Evolutionary conservation across 2,329 filamentous ascomycete species (phyloP), one percentile per base, ranked within the genome.

Genomic region (Diplodia corticola): DNA sequence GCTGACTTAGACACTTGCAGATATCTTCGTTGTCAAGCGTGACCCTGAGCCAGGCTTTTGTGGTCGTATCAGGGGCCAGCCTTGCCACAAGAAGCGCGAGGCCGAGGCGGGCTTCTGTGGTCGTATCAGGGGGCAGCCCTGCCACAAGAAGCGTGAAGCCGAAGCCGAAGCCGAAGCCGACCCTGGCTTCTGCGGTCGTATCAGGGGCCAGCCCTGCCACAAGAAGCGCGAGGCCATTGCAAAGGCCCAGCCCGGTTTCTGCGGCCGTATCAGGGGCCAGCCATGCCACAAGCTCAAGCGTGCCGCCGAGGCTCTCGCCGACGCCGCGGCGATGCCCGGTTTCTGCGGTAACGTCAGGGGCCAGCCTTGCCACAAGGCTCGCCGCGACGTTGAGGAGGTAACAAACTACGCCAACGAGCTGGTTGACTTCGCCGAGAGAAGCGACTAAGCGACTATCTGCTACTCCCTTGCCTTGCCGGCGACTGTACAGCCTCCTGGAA

Each of bases 271-370:
- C 17, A 6, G 17, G 33, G 80, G 81, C 37, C 74, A 79, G 69
- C 69, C 75, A 26, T 84, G 83, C 78, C 78, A 74, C 73, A 79
- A 80, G 71, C 75, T 76, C 64, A 80, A 79, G 73, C 80, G 79
- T 68, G 77, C 77, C 20, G 77, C 77, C 53, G 76, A 78, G 59
- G 76, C 76, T 13, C 71, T 79, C 30, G 73, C 79, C 35, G 68
- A 74, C 17, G 75, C 75, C 66, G 64, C 72, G 65, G 74, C 73
- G 50, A 68, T 73, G 66, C 71, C 75, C n/a, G 66, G 30, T 20
- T 35, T 54, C 51, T 54, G 51, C 20, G 20, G 22, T 4, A 3
- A 9, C 22, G 20, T 44, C 40, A 15, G 30, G 17, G 28, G 17
- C 24, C 48, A 50, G 48, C 48, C 48, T 50, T 50, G 48, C 22